Base-by-base conservation (phyloP, 139 green algal genomes). In the Chlorella sorokiniana region DNA sequence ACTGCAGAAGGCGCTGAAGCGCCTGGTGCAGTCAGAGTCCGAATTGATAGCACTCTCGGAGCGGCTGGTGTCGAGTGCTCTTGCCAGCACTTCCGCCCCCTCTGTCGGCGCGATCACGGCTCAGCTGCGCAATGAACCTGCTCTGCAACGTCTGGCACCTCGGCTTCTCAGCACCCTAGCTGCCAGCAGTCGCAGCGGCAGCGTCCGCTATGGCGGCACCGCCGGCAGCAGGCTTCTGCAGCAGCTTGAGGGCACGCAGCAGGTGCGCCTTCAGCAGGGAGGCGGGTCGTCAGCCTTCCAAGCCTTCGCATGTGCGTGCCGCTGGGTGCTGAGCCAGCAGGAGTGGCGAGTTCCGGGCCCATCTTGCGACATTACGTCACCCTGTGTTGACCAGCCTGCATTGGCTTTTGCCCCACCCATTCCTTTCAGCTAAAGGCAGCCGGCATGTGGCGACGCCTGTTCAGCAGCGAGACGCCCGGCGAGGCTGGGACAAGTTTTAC, bases 401-500 rank as follows among this genome's bases (percentile, higher is more conserved):
- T 22, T 31, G 40, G 68, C 41, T 56, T 27, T 22, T 35, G 7
- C 40, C 6, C 18, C 25, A 11, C 42, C 27, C 63, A n/a, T 1
- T 33, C 2, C 69, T 20, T 76, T 44, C 44, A 82, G 76, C 63
- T 41, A 18, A n/a, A 76, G 44, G 23, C 56, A 2, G 23, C 56
- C 56, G 23, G 18, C 56, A 56, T 84, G 25, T 80, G 69, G 52
- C 64, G 76, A 7, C 83, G 83, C 27, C 45, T 86, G 22, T 89
- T 89, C 61, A 89, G 83, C 77, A 72, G 40, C 56, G 86, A 90
- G 41, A 1, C 75, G 38, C 54, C 79, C 69, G 52, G 2, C 76
- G 62, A 11, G 37, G 54, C 31, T 92, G 81, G 69, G 85, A 89
- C 11, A 91, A 89, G 59, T 92, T 92, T 52, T 91, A 90, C 40